These are phyloP conservation scores for Nectriaceae sp. DNA, from an alignment of 2,329 filamentous ascomycete species.

Conservation along the genomic window DNA sequence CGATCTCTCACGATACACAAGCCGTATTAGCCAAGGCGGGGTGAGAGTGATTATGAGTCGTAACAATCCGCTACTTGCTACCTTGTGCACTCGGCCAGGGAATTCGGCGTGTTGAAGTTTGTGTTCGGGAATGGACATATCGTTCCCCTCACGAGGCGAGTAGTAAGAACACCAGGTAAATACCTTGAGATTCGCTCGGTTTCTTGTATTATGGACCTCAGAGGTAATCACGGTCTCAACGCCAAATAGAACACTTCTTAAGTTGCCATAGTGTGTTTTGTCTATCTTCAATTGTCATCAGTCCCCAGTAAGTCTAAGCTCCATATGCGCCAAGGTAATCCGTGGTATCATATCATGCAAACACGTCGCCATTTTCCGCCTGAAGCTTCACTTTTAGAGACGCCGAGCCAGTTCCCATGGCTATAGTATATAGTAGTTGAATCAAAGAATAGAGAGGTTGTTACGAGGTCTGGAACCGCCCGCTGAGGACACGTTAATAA, in stretches of 20 bases:
- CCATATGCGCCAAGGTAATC: conserved; percentile 8
- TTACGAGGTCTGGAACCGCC: too few species aligned
- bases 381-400: neutral
- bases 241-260: neutral
- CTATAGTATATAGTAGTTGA: neutral
- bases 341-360: conserved; percentile 31
- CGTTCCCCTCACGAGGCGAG: neutral
- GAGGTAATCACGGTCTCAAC: neutral
- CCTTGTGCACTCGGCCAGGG: too few species aligned
- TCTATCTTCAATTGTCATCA: neutral
- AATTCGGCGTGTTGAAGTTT: too few species aligned
- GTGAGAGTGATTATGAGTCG: too few species aligned
- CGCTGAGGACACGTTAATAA: too few species aligned
- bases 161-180: too few species aligned
- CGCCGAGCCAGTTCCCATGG: neutral
- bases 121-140: too few species aligned
- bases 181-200: too few species aligned
- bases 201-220: too few species aligned
- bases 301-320: neutral
- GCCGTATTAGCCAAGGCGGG: neutral
- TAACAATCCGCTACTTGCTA: too few species aligned
- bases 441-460: neutral
- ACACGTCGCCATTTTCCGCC: conserved; percentile 10
- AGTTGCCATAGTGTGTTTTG: neutral
- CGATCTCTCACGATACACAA: neutral